Conservation (phyloP, 2,329 filamentous ascomycete genomes). For the Neofusicoccum sp. region DNA sequence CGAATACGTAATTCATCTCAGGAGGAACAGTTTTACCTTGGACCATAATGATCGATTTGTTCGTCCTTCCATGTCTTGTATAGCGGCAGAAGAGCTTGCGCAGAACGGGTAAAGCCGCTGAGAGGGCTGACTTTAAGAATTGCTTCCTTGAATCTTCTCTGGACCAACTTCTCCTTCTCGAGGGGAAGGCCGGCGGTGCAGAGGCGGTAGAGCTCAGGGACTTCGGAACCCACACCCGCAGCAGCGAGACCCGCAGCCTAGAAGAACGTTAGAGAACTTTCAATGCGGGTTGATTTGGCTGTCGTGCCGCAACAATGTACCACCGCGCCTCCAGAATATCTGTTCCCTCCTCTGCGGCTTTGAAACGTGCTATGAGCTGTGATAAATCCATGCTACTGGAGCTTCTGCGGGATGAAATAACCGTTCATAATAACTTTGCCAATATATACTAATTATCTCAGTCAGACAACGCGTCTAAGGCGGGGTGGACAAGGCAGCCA, state of each 20-base stretch:
- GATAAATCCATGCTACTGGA: too few species aligned
- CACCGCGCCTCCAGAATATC: neutral
- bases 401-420: too few species aligned
- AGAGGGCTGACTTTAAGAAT: neutral
- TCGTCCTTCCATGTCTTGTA: neutral
- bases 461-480: too few species aligned
- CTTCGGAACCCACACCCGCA: neutral
- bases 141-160: neutral
- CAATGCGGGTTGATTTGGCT: neutral
- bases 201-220: neutral
- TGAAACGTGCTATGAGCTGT: neutral
- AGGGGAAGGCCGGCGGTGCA: neutral
- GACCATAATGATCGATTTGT: neutral
- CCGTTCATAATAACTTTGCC: too few species aligned
- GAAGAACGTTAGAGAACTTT: neutral
- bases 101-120: neutral
- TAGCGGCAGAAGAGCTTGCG: neutral
- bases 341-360: neutral
- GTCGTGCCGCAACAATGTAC: neutral
- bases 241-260: neutral
- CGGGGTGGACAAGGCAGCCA: too few species aligned
- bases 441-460: too few species aligned
- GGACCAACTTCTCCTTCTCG: neutral
- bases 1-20: neutral
- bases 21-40: neutral